These are phyloP conservation scores for Rhodotorula glutinis DNA, from an alignment of 1,284 basidiomycete genomes.

Conservation along the genomic window DNA sequence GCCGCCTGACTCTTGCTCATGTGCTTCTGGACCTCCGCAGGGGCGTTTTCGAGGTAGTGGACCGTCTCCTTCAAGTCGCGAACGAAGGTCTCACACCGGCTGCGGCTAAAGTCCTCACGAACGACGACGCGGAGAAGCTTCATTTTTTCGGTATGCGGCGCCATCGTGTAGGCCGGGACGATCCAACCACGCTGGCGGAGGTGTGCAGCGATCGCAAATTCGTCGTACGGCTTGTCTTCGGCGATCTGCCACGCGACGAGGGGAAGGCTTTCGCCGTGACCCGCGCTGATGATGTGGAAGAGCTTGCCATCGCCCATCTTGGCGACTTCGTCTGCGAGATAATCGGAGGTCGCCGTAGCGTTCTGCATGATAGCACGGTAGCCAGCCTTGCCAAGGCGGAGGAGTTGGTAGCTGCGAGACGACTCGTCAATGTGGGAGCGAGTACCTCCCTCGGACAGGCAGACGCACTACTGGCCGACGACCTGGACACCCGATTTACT, in stretches of 20 bases:
- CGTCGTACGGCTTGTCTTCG: conserved; percentile 37
- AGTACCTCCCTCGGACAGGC: conserved; percentile 19
- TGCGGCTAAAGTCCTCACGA: conserved; percentile 43
- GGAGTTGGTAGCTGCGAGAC: conserved; percentile 4
- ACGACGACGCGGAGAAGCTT: conserved; percentile 47
- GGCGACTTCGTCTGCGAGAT: conserved; percentile 38
- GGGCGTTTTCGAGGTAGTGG: conserved; percentile 32
- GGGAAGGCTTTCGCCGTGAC: conserved; percentile 41
- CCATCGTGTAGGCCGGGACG: conserved; percentile 43
- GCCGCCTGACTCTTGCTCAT: conserved; percentile 22
- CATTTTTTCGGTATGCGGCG: conserved; percentile 38
- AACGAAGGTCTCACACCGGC: conserved; percentile 43
- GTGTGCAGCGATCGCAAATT: conserved; percentile 41
- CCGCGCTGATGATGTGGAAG: conserved; percentile 44
- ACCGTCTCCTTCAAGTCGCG: conserved; percentile 41
- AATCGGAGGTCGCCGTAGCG: conserved; percentile 40
- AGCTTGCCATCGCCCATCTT: conserved; percentile 37
- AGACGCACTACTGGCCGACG: conserved; percentile 41
- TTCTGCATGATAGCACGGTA: conserved; percentile 48
- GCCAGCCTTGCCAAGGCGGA: conserved; percentile 43
- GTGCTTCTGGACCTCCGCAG: conserved; percentile 29
- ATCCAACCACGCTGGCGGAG: conserved; percentile 45
- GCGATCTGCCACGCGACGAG: conserved; percentile 46
- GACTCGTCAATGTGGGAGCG: background rate
- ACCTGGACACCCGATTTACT: conserved; percentile 43